Evolutionary conservation across 2,329 filamentous ascomycete genomes (phyloP), one percentile per base, ranked within the genome.

Genomic region (Fusarium penzigii): DNA sequence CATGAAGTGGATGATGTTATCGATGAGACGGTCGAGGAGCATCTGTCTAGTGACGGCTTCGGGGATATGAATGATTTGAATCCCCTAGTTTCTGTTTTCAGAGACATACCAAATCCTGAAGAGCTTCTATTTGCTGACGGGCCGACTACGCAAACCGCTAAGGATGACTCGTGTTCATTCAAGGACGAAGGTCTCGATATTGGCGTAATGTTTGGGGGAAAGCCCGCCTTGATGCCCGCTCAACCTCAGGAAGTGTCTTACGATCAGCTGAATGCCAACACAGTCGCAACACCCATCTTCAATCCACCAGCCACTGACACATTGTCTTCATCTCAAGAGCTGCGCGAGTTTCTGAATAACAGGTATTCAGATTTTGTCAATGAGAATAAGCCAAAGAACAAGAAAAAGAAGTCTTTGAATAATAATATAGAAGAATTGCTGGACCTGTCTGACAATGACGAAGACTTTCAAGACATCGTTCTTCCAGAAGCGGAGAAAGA

Each of bases 401-500:
- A 16, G 2, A 38, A n/a, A 7, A 47, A 29, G 44, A 11, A 14
- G 14, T 16, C 17, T 6, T 39, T 44, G 10, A 41, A 29, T 2
- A 20, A 43, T 0, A 38, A 7, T 1, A 48, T 49, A 3, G 52
- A 51, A 3, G 54, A 42, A n/a, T 4, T 36, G 3, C 10, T 36
- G 32, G 32, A 36, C 5, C 32, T 36, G 8, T 40, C 16, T 29
- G 39, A 39, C 6, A 39, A 41, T 8, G 44, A 42, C 10, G 44
- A 46, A 41, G 39, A 34, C 4, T 17, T 51, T 38, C n/a, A 29
- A 32, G 42, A 51, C 9, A 16, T 57, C 11, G 38, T 25, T 1
- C 38, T 53, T 3, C 52, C 49, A 4, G 56, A 60, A 20, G 45
- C 61, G 0, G 61, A 63, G 17, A 52, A 58, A 3, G 61, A 63